Percentiles rank a stretch among this genome's conserved stretches.
phyloP scores from a whole-genome alignment of 768 basidiomycete genomes.

The Leucosporidium scottii region DNA sequence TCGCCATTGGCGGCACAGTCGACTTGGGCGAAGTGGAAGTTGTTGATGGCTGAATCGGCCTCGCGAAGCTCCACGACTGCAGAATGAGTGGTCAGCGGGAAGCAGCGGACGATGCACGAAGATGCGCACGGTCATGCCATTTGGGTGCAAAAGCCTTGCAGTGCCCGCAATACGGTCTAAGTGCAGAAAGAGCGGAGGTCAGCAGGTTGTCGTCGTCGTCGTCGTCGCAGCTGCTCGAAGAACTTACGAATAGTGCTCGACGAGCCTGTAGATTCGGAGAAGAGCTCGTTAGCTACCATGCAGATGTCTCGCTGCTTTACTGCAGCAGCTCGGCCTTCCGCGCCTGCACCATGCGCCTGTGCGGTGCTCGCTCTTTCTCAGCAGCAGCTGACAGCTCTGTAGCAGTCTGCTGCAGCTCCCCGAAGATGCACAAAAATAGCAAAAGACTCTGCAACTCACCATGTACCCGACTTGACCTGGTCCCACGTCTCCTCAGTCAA shows the following conservation, averaged over 20 bases:
- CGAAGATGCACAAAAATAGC: not conserved
- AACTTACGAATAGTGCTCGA: slow-evolving; percentile 29
- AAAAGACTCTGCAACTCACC: slow-evolving; percentile 7
- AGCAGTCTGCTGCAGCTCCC: no score
- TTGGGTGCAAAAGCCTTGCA: slow-evolving; percentile 34
- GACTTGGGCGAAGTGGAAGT: slow-evolving; percentile 37
- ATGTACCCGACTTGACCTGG: not conserved
- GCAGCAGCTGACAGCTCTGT: not conserved
- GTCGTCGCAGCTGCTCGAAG: fast-evolving
- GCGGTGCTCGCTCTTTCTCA: no score
- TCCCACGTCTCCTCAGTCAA: slow-evolving; percentile 22
- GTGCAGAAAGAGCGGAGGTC: not conserved
- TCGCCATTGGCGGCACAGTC: slow-evolving; percentile 37
- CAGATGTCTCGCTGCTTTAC: not conserved
- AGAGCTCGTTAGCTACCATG: not conserved
- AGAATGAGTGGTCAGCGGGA: not conserved
- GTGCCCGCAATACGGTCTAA: slow-evolving; percentile 27
- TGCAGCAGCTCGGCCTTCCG: no score
- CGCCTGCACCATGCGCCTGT: no score
- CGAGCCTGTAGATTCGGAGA: slow-evolving; percentile 7
- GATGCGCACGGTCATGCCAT: slow-evolving; percentile 29
- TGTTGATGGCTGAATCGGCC: slow-evolving; percentile 5
- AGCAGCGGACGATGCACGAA: not conserved
- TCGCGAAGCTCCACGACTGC: slow-evolving; percentile 24
- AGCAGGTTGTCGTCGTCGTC: no score